Percentiles rank a stretch among this genome's conserved stretches.
These are phyloP conservation scores for Penicillium coffeae DNA, from an alignment of 495 filamentous ascomycete species.

Conservation along the genomic window DNA sequence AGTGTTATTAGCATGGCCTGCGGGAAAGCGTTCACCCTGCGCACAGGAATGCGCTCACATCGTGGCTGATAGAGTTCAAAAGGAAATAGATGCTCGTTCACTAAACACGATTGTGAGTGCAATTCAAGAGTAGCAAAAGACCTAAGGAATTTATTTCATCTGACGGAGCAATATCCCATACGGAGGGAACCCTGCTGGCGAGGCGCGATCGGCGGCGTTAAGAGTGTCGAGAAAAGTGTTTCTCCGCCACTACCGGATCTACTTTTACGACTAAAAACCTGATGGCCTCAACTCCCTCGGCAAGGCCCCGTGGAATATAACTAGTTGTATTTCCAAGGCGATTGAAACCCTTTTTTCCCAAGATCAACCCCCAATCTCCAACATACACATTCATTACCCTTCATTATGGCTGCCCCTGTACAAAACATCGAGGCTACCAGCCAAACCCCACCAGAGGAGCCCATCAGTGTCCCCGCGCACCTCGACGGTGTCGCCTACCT, in stretches of 20 bases:
- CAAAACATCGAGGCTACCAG: slow-evolving; percentile 4
- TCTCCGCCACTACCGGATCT: slow-evolving; percentile 23
- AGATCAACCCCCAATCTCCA: too few species aligned
- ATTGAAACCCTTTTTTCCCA: slow-evolving; percentile 2
- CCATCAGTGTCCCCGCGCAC: slow-evolving; percentile 33
- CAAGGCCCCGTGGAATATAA: slow-evolving; percentile 5
- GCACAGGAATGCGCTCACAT: background rate
- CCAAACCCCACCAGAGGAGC: slow-evolving; percentile 27
- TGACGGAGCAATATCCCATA: too few species aligned
- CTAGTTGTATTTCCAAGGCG: background rate
- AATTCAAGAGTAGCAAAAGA: too few species aligned
- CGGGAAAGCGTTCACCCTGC: slow-evolving; percentile 30
- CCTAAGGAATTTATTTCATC: too few species aligned
- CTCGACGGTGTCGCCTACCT: slow-evolving; percentile 42
- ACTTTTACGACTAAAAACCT: slow-evolving; percentile 9
- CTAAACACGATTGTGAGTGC: too few species aligned
- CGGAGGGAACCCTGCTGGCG: background rate
- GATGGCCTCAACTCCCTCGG: slow-evolving; percentile 6
- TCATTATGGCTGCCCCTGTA: slow-evolving; percentile 21
- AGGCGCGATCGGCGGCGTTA: background rate
- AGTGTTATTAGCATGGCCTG: slow-evolving; percentile 3
- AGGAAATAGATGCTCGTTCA: too few species aligned
- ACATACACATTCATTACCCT: background rate
- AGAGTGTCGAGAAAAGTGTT: slow-evolving; percentile 26
- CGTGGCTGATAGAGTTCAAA: background rate